Percentiles rank a stretch among this genome's conserved stretches.
phyloP scores from a whole-genome alignment of 1,284 basidiomycete genomes.

The Ganoderma multipileum region DNA sequence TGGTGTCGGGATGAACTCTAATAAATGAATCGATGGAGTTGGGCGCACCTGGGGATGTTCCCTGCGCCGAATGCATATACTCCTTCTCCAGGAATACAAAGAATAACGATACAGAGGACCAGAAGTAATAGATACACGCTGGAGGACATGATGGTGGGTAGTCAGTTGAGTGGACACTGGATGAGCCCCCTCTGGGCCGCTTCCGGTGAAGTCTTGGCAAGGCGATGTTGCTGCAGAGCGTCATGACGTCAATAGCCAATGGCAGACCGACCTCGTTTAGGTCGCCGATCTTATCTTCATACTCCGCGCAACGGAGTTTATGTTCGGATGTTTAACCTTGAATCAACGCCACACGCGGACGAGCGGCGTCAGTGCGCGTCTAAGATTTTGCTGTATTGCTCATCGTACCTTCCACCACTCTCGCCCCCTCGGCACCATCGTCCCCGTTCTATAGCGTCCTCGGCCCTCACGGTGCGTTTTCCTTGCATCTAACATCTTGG shows the following conservation, averaged over 20 bases:
- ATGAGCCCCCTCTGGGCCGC: not conserved
- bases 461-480: constrained; percentile 27
- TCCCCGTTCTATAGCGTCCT: constrained; percentile 25
- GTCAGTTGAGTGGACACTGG: not conserved
- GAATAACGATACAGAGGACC: constrained; percentile 58
- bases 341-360: constrained; percentile 12
- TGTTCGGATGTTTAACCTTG: constrained; percentile 23
- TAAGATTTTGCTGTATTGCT: constrained; percentile 33
- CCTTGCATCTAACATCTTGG: constrained; percentile 8
- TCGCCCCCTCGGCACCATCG: constrained; percentile 29
- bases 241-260: constrained; percentile 30
- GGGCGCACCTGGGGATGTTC: constrained; percentile 72
- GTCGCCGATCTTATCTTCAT: constrained; percentile 4
- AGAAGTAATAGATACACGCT: constrained; percentile 49
- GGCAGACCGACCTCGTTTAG: not conserved
- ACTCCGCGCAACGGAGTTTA: not conserved
- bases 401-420: constrained; percentile 26
- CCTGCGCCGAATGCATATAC: constrained; percentile 80
- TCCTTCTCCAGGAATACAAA: constrained; percentile 62
- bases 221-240: not conserved
- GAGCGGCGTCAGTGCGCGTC: constrained; percentile 32
- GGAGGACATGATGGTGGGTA: constrained; percentile 29
- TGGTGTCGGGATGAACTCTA: constrained; percentile 2
- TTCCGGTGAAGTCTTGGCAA: not conserved
- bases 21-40: constrained; percentile 6